Base-by-base conservation (phyloP, 345 rosid species). In the Moringa oleifera region DNA sequence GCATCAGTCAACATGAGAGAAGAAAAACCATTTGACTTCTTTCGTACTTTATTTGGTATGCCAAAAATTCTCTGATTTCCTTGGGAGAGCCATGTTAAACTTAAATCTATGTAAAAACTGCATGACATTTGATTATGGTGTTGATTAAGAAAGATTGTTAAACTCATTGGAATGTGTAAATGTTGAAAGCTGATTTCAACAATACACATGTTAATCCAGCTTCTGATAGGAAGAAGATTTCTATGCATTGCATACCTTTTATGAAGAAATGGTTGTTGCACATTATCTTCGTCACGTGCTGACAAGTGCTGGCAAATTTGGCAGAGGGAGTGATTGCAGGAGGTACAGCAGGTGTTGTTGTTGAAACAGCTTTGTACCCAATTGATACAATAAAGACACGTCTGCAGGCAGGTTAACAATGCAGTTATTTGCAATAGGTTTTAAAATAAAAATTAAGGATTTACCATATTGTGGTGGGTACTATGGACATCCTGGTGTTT, bases 281-380 rank as follows among this genome's bases (percentile, higher is more conserved):
- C 17, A 15, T 15, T 5, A 5, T 9, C 47, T 41, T 15, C 12
- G 12, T 41, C 65, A 51, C 56, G 33, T 64, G 46, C 63, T 64
- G 24, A 66, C 61, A 20, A n/a, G 36, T 45, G 18, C 15, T 33
- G 59, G 25, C 23, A 19, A 45, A 49, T 62, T 71, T 71, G 78
- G 75, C 88, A 92, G 98, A 92, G 83, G 98, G 98, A 16, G 77
- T 80, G 67, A 71, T 92, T 68, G 98, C 97, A 24, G 98, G 98
- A 73, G 97, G 98, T 63, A 75, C 93, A 23, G 94, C 97, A 74
- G 98, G 97, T 60, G 96, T 85, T 74, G 97, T 90, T 47, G 98
- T 90, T 68, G 98, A 92, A 71, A 85, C 96, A 21, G 93, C 94
- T 61, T 79, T 92, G 50, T 92, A 92, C 69, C 98, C 97, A 19